Conservation (phyloP, 768 basidiomycete genomes). For the Cubamyces lactineus region DNA sequence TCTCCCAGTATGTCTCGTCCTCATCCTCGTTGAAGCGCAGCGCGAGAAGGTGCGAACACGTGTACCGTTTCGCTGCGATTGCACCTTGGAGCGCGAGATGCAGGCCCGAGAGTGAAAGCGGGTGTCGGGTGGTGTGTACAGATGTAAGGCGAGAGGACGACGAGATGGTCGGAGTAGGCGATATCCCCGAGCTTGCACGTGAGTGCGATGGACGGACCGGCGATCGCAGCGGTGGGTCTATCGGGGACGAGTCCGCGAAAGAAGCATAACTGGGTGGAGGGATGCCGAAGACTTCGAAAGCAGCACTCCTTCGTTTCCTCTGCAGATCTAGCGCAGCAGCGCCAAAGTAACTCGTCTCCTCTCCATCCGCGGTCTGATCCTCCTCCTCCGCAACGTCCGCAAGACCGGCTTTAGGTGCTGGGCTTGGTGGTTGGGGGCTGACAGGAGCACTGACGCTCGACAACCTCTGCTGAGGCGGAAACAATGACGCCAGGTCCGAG, state of each 20-base stretch:
- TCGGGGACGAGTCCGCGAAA: constrained; percentile 3
- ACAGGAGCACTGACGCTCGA: constrained; percentile 48
- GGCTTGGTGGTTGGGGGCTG: constrained; percentile 32
- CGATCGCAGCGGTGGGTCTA: constrained; percentile 17
- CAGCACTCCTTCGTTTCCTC: constrained; percentile 53
- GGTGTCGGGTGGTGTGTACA: constrained; percentile 62
- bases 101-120: constrained; percentile 66
- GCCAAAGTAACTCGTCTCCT: constrained; percentile 52
- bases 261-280: constrained; percentile 34
- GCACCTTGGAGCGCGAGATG: constrained; percentile 66
- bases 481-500: constrained; percentile 55
- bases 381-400: constrained; percentile 48
- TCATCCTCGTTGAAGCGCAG: constrained; percentile 69
- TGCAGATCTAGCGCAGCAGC: constrained; percentile 63
- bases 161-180: constrained; percentile 23
- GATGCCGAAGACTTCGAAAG: constrained; percentile 52
- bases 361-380: constrained; percentile 23
- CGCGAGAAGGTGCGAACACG: constrained; percentile 79
- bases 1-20: constrained; percentile 83
- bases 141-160: constrained; percentile 64
- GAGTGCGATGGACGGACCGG: constrained; percentile 11
- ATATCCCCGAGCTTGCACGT: constrained; percentile 12
- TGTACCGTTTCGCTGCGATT: constrained; percentile 71
- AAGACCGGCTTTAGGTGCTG: constrained; percentile 24
- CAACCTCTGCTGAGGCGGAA: constrained; percentile 33